A percentile compares a stretch with the other conserved stretches of the same genome.
Evolutionary conservation across 345 rosid species (phyloP).

Genomic region (Camelina sativa): DNA sequence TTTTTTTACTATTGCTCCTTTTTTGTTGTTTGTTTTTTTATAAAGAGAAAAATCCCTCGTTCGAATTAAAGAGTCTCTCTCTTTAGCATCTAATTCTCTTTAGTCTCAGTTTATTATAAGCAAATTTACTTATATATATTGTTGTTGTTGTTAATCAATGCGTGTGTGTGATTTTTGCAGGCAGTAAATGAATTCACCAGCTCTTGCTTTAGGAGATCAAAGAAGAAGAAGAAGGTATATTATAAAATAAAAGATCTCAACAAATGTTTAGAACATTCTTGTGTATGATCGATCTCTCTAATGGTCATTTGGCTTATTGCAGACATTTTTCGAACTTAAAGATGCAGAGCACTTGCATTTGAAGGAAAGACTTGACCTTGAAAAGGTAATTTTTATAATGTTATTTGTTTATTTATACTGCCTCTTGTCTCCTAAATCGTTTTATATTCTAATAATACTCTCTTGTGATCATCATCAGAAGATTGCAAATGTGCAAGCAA

Average conservation of each 20-base stretch:
- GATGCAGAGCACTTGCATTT: constrained; percentile 61
- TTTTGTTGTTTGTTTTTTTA: not conserved
- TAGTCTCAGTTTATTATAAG: no score
- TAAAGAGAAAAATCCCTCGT: not conserved
- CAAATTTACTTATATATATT: not conserved
- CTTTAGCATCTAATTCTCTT: constrained; percentile 13
- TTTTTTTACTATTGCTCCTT: constrained; percentile 19
- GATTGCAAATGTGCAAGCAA: constrained; percentile 56
- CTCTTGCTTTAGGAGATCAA: constrained; percentile 48
- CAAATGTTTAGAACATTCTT: no score
- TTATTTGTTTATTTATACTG: not conserved
- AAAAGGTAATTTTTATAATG: constrained; percentile 50
- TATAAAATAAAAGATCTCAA: no score
- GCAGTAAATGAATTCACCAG: constrained; percentile 52
- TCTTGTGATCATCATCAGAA: constrained; percentile 52
- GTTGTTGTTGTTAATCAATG: constrained; percentile 17
- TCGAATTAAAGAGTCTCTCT: constrained; percentile 30
- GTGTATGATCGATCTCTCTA: no score
- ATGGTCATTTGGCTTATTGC: constrained; percentile 15
- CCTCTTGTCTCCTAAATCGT: not conserved
- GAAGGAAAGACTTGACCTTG: constrained; percentile 63
- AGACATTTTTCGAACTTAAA: constrained; percentile 79
- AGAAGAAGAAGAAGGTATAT: constrained; percentile 62
- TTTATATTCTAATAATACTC: not conserved
- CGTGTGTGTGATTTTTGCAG: constrained; percentile 45